These are phyloP conservation scores for Bombardia bombarda DNA, from an alignment of 495 filamentous ascomycete species.

Conservation along the genomic window DNA sequence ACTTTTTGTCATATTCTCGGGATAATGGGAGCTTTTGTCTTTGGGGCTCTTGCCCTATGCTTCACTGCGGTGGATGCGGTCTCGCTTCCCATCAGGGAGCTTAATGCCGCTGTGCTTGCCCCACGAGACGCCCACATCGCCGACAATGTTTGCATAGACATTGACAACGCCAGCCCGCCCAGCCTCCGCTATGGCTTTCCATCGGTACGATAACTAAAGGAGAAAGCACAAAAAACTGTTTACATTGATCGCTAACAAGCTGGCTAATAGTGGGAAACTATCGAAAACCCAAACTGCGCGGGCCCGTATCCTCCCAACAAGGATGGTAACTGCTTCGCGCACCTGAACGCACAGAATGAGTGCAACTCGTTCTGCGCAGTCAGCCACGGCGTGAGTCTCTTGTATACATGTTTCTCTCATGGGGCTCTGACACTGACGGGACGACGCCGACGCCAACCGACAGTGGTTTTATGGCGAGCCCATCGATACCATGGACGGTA, in stretches of 20 bases:
- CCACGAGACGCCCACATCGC: neutral
- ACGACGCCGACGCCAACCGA: neutral
- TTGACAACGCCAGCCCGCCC: slow-evolving; percentile 3
- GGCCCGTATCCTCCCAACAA: neutral
- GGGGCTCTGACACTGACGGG: neutral
- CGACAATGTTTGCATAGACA: slow-evolving; percentile 2
- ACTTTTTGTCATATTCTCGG: too few relatives aligned
- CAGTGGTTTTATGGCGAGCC: slow-evolving; percentile 14
- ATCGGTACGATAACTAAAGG: too few relatives aligned
- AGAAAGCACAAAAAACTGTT: too few relatives aligned
- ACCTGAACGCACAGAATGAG: neutral
- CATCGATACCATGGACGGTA: slow-evolving; percentile 5
- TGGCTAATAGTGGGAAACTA: slow-evolving; percentile 6
- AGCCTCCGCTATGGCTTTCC: slow-evolving; percentile 2
- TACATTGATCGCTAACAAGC: too few relatives aligned
- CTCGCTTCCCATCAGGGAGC: too few relatives aligned
- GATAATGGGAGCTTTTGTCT: too few relatives aligned
- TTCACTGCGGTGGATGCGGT: too few relatives aligned
- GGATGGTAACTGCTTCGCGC: slow-evolving; percentile 2
- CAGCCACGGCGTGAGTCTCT: slow-evolving; percentile 2
- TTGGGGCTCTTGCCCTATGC: too few relatives aligned
- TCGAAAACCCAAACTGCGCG: slow-evolving; percentile 4
- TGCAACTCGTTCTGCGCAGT: slow-evolving; percentile 9
- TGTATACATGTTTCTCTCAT: neutral
- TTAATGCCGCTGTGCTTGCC: neutral